Evolutionary conservation across 805 yeast genomes (phyloP).

Genomic region (Saccharomyces jurei): DNA sequence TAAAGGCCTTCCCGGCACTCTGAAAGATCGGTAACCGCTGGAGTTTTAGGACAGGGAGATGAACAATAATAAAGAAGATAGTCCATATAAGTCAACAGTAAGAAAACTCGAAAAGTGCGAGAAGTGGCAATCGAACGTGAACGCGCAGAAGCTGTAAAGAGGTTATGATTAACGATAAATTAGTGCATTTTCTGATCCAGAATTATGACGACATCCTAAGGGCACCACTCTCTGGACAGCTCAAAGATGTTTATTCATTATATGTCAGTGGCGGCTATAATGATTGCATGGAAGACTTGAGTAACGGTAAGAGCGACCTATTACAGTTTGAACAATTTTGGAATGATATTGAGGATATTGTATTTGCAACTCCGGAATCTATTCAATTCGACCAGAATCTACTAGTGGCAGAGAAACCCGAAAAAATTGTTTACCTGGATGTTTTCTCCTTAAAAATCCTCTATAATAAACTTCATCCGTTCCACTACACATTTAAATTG

Average conservation of each 20-base stretch:
- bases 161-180: constrained; percentile 5
- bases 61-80: background rate
- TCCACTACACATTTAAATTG: background rate
- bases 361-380: constrained; percentile 11
- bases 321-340: constrained; percentile 8
- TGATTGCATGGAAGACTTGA: background rate
- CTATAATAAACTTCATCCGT: constrained; percentile 24
- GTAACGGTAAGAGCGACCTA: background rate
- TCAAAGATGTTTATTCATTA: constrained; percentile 17
- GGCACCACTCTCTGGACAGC: constrained; percentile 21
- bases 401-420: background rate
- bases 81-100: background rate
- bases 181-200: constrained; percentile 18
- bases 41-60: constrained; percentile 1
- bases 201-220: constrained; percentile 15
- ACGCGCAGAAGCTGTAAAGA: background rate
- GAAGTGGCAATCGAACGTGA: background rate
- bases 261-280: constrained; percentile 3
- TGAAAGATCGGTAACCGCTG: constrained; percentile 1
- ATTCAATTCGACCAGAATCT: constrained; percentile 8
- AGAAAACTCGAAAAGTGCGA: background rate
- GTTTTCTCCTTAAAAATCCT: constrained; percentile 14
- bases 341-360: constrained; percentile 9
- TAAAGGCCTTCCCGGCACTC: background rate
- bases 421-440: constrained; percentile 16